Evolutionary conservation across 352 stramenopile genomes (phyloP).

Genomic region (Pythium apleroticum): DNA sequence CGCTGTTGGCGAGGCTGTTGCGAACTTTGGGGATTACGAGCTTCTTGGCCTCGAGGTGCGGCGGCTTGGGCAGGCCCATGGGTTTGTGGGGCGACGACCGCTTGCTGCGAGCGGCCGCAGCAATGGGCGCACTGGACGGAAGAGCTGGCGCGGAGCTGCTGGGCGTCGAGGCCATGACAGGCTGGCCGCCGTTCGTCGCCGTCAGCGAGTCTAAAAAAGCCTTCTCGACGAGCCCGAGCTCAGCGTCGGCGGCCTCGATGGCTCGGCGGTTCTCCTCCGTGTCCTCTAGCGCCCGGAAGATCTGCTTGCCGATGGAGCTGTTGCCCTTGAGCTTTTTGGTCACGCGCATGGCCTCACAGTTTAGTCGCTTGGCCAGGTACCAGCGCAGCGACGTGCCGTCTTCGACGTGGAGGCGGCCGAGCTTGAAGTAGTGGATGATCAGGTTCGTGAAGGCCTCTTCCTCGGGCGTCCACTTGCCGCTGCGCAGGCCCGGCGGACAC

Average conservation of each 20-base stretch:
- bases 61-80: conserved; percentile 11
- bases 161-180: not conserved
- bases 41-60: conserved; percentile 29
- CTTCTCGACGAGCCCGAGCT: conserved; percentile 62
- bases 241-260: conserved; percentile 51
- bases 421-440: conserved; percentile 88
- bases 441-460: conserved; percentile 83
- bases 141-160: not conserved
- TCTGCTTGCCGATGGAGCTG: conserved; percentile 87
- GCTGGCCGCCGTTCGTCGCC: conserved; percentile 21
- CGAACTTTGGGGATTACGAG: conserved; percentile 25
- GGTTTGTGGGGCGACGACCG: conserved; percentile 27
- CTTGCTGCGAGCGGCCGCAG: conserved; percentile 10
- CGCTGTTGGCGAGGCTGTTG: conserved; percentile 36
- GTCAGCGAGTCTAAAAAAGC: conserved; percentile 74
- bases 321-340: conserved; percentile 90
- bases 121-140: not conserved
- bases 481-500: conserved; percentile 74
- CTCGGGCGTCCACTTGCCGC: conserved; percentile 83
- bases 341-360: conserved; percentile 87
- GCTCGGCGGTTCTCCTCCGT: conserved; percentile 51
- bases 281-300: conserved; percentile 78
- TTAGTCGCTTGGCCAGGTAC: conserved; percentile 83
- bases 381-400: conserved; percentile 83
- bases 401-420: conserved; percentile 72